phyloP scores from a whole-genome alignment of 2,329 filamentous ascomycete genomes.

The Aureobasidium musti region DNA sequence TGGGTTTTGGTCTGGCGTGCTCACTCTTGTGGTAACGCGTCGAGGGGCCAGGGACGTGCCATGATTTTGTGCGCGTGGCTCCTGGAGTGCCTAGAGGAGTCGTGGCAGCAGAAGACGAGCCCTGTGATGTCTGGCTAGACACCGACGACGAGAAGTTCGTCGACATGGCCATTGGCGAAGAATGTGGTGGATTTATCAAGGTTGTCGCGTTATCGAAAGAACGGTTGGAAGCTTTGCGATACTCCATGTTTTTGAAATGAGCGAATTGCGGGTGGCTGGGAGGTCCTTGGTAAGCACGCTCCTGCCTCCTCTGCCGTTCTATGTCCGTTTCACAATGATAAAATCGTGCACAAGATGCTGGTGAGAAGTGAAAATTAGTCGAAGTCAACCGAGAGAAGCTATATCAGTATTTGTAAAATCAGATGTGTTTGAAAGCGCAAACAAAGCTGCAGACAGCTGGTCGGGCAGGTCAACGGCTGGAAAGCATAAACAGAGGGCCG shows the following conservation, averaged over 20 bases:
- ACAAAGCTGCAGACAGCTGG: not conserved
- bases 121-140: constrained; percentile 10
- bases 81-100: constrained; percentile 24
- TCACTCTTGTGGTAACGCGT: constrained; percentile 39
- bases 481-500: not conserved
- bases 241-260: constrained; percentile 18
- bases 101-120: constrained; percentile 17
- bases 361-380: not conserved
- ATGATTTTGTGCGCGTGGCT: constrained; percentile 32
- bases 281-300: not conserved
- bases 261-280: constrained; percentile 19
- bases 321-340: constrained; percentile 12
- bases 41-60: constrained; percentile 41
- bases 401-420: not conserved
- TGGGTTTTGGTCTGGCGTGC: constrained; percentile 30
- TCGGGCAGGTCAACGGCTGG: not conserved
- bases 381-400: not conserved
- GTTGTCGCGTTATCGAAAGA: constrained; percentile 25
- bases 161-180: constrained; percentile 21
- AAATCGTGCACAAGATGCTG: not conserved
- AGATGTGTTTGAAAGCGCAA: not conserved
- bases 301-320: constrained; percentile 15
- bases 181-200: constrained; percentile 18
- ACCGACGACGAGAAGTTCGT: constrained; percentile 27
- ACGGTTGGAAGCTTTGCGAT: constrained; percentile 26